Percentiles rank a stretch among this genome's conserved stretches.
These are phyloP conservation scores for Acanthamoeba royreba DNA, from an alignment of 208 protist species.

Conservation along the genomic window DNA sequence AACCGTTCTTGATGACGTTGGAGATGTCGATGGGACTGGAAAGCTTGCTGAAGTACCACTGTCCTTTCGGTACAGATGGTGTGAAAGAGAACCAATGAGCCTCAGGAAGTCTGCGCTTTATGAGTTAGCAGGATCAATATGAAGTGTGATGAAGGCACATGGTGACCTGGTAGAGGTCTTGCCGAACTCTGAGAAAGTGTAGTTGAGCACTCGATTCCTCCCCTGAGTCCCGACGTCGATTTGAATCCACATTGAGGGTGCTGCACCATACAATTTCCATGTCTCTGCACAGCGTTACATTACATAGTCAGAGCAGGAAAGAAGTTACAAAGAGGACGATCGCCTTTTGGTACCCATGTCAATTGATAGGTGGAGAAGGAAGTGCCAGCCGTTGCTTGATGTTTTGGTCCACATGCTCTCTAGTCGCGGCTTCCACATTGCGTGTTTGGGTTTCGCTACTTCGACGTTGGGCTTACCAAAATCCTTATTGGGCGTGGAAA, in stretches of 20 bases:
- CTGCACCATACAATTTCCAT: neutral
- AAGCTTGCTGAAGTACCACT: neutral
- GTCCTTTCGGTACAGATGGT: neutral
- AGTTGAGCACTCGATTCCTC: neutral
- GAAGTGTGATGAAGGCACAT: neutral
- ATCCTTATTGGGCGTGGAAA: no score
- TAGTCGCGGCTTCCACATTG: neutral
- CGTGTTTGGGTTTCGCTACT: neutral
- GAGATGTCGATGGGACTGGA: neutral
- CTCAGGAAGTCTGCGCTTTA: neutral
- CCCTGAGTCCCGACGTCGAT: neutral
- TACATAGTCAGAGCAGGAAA: no score
- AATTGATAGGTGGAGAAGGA: neutral
- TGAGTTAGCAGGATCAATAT: neutral
- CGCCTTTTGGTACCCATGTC: neutral
- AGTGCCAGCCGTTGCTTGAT: neutral
- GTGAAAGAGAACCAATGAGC: neutral
- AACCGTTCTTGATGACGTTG: neutral
- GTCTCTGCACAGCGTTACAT: no score
- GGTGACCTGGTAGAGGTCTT: neutral
- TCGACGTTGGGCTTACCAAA: neutral
- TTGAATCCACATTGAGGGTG: neutral
- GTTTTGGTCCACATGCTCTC: neutral
- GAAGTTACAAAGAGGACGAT: no score
- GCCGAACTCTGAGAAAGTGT: neutral